phyloP scores from a whole-genome alignment of 2,329 filamentous ascomycete genomes.

The Alternaria sp. region DNA sequence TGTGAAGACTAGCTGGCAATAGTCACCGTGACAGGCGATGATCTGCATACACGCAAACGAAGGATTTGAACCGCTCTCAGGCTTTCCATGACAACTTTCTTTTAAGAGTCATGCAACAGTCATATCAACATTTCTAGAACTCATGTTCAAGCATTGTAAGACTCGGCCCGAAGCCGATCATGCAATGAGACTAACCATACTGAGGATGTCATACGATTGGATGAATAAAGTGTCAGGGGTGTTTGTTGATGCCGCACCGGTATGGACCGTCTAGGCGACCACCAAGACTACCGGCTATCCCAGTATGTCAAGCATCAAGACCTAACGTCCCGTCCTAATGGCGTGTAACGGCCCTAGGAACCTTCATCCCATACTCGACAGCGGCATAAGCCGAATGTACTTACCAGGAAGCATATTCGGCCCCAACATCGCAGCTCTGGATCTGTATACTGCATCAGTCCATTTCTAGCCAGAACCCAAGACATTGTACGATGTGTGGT shows the following conservation, averaged over 20 bases:
- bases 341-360: not conserved
- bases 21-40: not conserved
- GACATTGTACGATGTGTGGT: not conserved
- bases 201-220: not conserved
- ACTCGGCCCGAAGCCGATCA: not conserved
- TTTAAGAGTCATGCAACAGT: not conserved
- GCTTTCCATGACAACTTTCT: not conserved
- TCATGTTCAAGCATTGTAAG: not conserved
- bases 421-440: not conserved
- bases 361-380: not conserved
- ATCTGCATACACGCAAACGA: not conserved
- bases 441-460: not conserved
- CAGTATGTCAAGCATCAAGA: not conserved
- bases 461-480: not conserved
- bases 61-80: not conserved
- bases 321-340: not conserved
- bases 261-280: not conserved
- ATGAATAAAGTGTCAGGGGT: not conserved
- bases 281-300: not conserved
- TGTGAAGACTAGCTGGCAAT: not conserved
- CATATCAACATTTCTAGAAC: not conserved
- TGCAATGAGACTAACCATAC: not conserved
- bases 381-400: not conserved
- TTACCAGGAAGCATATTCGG: not conserved
- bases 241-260: not conserved